phyloP scores from a whole-genome alignment of 1,284 basidiomycete genomes.

The Trichosporon coremiiforme region DNA sequence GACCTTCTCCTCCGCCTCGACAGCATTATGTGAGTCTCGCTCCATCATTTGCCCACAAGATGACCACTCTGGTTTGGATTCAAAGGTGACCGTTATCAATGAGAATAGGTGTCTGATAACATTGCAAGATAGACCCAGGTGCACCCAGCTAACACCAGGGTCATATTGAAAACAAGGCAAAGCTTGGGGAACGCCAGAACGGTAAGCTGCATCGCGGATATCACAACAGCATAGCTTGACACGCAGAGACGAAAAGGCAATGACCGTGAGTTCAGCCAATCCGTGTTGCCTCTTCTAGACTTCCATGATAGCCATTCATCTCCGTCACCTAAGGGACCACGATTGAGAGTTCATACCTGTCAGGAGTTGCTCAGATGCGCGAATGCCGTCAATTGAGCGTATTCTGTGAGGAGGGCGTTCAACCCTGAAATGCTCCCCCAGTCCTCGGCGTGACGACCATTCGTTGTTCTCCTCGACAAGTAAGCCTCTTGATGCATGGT shows the following conservation, averaged over 20 bases:
- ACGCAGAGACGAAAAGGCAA: too few species aligned
- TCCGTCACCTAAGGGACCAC: too few species aligned
- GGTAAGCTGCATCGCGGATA: too few species aligned
- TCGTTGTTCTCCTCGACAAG: background rate
- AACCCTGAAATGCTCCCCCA: slow-evolving; percentile 5
- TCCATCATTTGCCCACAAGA: background rate
- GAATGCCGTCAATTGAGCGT: too few species aligned
- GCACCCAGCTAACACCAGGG: background rate
- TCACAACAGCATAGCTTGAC: too few species aligned
- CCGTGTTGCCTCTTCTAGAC: too few species aligned
- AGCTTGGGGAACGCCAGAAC: too few species aligned
- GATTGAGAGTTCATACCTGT: too few species aligned
- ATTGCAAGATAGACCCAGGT: background rate
- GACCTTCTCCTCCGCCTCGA: too few species aligned
- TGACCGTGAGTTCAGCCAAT: too few species aligned
- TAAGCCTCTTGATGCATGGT: background rate
- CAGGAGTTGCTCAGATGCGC: too few species aligned
- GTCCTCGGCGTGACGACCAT: background rate
- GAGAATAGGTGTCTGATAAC: slow-evolving; percentile 6
- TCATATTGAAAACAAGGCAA: background rate
- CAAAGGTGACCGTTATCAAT: background rate
- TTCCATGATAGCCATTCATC: too few species aligned
- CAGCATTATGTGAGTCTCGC: background rate
- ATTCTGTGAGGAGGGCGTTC: background rate
- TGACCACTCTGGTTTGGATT: background rate